Conservation (phyloP, 169 alveolate genomes). For the Eimeria tenella region DNA sequence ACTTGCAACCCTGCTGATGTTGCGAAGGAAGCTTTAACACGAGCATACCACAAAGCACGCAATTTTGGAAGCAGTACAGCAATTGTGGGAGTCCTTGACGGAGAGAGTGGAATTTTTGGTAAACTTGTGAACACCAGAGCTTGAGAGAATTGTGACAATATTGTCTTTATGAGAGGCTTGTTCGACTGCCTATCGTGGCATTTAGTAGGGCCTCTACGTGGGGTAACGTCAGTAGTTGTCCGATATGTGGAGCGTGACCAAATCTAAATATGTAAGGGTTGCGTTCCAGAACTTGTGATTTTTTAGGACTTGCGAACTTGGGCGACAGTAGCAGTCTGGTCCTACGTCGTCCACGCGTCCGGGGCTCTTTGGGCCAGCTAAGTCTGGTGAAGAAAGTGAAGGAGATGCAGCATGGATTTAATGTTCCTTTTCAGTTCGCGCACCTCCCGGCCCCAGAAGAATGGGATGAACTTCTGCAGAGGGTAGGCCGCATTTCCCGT, state of each 20-base stretch:
- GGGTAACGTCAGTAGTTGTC: neutral
- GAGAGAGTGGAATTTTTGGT: slow-evolving; percentile 48
- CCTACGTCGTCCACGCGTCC: slow-evolving; percentile 69
- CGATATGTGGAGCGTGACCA: neutral
- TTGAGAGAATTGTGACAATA: no score
- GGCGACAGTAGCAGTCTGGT: slow-evolving; percentile 83
- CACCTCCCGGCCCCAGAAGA: slow-evolving; percentile 79
- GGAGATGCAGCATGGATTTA: slow-evolving; percentile 84
- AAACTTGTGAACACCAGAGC: neutral
- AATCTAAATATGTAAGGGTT: neutral
- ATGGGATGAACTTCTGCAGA: slow-evolving; percentile 36
- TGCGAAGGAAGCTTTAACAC: slow-evolving; percentile 47
- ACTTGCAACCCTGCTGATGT: slow-evolving; percentile 11
- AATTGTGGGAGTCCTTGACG: slow-evolving; percentile 70
- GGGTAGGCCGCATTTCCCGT: neutral
- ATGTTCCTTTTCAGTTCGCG: slow-evolving; percentile 83
- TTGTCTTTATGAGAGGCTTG: no score
- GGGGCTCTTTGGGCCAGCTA: slow-evolving; percentile 73
- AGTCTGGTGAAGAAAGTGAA: slow-evolving; percentile 80
- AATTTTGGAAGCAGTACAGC: slow-evolving; percentile 75
- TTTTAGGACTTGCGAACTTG: slow-evolving; percentile 79
- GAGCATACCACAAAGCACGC: slow-evolving; percentile 40
- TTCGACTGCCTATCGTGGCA: no score
- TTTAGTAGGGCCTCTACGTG: neutral
- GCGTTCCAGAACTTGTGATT: neutral